Evolutionary conservation across 2,329 filamentous ascomycete species (phyloP).

Genomic region (Colletotrichum chrysophilum): DNA sequence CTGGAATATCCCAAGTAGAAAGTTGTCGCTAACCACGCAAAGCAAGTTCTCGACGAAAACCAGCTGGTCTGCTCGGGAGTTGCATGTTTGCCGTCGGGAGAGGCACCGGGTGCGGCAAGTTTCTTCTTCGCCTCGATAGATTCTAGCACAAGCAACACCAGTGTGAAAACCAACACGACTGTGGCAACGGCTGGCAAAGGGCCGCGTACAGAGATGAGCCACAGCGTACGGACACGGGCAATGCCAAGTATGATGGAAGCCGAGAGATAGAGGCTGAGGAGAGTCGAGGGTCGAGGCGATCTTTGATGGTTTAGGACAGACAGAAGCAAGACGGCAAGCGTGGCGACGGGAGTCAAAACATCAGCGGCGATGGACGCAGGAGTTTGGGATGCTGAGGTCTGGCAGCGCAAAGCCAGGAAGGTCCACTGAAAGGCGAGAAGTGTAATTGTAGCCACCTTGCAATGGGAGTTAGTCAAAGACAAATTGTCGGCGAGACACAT

Average conservation of each 20-base stretch:
- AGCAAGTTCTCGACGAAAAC: slow-evolving; percentile 8
- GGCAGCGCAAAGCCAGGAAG: slow-evolving; percentile 23
- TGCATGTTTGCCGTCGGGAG: neutral
- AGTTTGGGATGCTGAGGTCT: neutral
- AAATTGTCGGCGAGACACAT: too few species aligned
- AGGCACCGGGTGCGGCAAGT: neutral
- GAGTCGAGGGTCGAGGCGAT: slow-evolving; percentile 27
- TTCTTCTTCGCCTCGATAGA: neutral
- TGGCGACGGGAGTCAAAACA: slow-evolving; percentile 20
- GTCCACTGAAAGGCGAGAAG: slow-evolving; percentile 21
- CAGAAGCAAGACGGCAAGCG: slow-evolving; percentile 11
- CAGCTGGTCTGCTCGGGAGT: neutral
- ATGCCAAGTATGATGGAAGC: slow-evolving; percentile 21
- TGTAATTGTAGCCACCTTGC: slow-evolving; percentile 2
- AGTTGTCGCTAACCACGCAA: neutral
- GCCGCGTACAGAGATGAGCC: neutral
- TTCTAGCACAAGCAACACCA: neutral
- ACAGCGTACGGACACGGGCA: neutral
- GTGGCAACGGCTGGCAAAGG: neutral
- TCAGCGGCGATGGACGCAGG: slow-evolving; percentile 25
- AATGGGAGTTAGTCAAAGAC: neutral
- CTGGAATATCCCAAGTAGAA: neutral
- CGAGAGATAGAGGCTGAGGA: slow-evolving; percentile 28
- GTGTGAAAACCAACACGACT: neutral
- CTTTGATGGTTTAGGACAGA: slow-evolving; percentile 26